Evolutionary conservation across 176 grass and related monocot species (phyloP).

Genomic region (Oryza meyeriana): DNA sequence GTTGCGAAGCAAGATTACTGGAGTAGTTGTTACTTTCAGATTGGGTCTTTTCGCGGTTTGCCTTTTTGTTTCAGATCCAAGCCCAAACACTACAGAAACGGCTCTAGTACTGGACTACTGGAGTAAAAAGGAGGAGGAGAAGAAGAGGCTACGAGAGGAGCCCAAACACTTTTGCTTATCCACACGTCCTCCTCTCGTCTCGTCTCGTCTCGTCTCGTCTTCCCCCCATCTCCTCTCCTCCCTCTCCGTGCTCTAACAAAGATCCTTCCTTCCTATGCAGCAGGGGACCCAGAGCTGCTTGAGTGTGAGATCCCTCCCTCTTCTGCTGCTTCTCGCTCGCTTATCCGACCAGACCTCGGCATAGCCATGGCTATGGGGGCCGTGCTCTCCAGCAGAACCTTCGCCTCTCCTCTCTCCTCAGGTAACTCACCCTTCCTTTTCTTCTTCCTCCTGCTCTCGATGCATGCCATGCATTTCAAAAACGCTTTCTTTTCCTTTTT

Average conservation of each 20-base stretch:
- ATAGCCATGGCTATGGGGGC: slow-evolving; percentile 58
- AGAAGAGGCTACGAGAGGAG: not conserved
- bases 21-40: too few species aligned
- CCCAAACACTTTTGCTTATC: slow-evolving; percentile 5
- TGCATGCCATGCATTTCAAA: not conserved
- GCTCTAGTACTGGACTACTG: too few species aligned
- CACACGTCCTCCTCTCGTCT: slow-evolving; percentile 23
- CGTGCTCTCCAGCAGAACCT: slow-evolving; percentile 49
- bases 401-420: slow-evolving; percentile 44
- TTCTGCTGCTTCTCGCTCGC: not conserved
- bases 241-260: too few species aligned
- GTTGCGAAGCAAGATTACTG: too few species aligned
- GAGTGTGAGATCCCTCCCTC: not conserved
- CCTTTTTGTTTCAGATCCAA: not conserved
- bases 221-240: not conserved
- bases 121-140: too few species aligned
- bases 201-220: not conserved
- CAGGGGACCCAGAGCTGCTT: too few species aligned
- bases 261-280: not conserved
- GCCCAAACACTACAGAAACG: not conserved
- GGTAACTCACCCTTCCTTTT: slow-evolving; percentile 14
- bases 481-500: not conserved
- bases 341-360: too few species aligned
- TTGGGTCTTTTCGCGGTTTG: not conserved
- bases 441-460: too few species aligned